phyloP scores from a whole-genome alignment of 2,329 filamentous ascomycete genomes.

The Macrophomina tecta region DNA sequence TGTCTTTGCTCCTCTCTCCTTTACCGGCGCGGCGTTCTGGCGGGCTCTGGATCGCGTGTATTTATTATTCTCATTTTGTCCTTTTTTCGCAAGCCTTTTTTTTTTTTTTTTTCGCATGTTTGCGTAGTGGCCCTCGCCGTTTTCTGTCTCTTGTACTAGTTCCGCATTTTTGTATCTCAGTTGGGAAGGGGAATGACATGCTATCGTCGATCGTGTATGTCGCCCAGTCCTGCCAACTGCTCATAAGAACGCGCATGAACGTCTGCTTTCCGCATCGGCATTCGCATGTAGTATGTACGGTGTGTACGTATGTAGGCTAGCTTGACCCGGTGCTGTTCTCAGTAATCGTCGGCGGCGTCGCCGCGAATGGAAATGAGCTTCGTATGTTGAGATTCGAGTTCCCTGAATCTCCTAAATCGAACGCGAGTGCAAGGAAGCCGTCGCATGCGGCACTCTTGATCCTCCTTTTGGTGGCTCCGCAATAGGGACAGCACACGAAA shows the following conservation, averaged over 20 bases:
- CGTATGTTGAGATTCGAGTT: background rate
- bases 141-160: background rate
- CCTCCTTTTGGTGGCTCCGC: no score
- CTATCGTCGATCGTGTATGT: background rate
- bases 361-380: background rate
- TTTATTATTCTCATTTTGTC: background rate
- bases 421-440: no score
- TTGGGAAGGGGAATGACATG: background rate
- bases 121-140: slow-evolving; percentile 8
- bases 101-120: background rate
- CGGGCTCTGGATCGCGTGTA: slow-evolving; percentile 12
- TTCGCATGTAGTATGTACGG: no score
- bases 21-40: slow-evolving; percentile 15
- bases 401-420: no score
- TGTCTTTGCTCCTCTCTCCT: slow-evolving; percentile 19
- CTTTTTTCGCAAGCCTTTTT: slow-evolving; percentile 2
- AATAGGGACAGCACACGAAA: no score
- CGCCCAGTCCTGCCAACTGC: no score
- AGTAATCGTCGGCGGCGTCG: background rate
- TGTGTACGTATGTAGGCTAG: no score
- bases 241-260: no score
- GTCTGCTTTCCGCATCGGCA: no score
- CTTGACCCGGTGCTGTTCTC: no score
- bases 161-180: background rate
- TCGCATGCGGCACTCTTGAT: no score